These are phyloP conservation scores for Mucor mucedo DNA, from an alignment of 371 early-diverging fungal genomes.

Conservation along the genomic window DNA sequence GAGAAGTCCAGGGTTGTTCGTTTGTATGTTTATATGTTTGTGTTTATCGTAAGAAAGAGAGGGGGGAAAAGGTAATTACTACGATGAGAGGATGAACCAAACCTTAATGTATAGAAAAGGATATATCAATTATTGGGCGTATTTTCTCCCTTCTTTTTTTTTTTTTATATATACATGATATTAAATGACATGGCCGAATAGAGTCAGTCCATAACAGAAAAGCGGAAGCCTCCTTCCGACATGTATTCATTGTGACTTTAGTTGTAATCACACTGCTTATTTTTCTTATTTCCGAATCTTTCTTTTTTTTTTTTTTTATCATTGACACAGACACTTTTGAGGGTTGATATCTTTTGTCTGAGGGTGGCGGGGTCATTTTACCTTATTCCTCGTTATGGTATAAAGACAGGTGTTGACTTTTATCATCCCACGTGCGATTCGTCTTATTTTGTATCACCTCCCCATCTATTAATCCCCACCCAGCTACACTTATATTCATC, in stretches of 20 bases:
- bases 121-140: constrained; percentile 4
- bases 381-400: constrained; percentile 5
- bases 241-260: too few relatives aligned
- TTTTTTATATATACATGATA: neutral
- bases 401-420: constrained; percentile 5
- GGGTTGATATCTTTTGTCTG: neutral
- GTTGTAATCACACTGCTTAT: too few relatives aligned
- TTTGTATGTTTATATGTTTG: neutral
- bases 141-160: neutral
- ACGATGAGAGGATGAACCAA: neutral
- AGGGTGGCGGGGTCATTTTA: neutral
- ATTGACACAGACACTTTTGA: neutral
- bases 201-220: neutral
- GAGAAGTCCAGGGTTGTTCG: constrained; percentile 1
- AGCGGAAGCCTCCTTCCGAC: neutral
- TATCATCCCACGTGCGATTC: constrained; percentile 6
- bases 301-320: too few relatives aligned
- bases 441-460: constrained; percentile 17
- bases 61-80: too few relatives aligned
- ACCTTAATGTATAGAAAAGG: constrained; percentile 12
- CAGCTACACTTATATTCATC: neutral
- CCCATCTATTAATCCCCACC: neutral
- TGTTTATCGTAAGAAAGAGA: neutral
- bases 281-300: neutral
- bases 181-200: constrained; percentile 2